These are phyloP conservation scores for Aristolochia contorta DNA, from an alignment of 164 flowering plant genomes.

Conservation along the genomic window DNA sequence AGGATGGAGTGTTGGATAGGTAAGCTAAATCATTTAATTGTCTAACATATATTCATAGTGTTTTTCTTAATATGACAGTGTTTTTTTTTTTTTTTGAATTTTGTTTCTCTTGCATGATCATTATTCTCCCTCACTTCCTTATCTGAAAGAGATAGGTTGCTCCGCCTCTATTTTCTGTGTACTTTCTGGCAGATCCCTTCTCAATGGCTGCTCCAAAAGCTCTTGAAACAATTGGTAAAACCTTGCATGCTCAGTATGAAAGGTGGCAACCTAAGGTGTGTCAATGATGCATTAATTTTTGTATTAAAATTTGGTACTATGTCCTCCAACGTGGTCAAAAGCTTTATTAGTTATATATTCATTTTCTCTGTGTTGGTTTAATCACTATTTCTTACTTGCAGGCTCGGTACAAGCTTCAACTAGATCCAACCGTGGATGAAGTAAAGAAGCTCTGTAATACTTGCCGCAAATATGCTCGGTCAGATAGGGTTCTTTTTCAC, in stretches of 20 bases:
- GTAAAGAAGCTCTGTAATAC: slow-evolving; percentile 86
- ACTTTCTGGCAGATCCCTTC: slow-evolving; percentile 63
- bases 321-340: background rate
- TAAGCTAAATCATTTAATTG: slow-evolving; percentile 7
- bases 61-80: no score
- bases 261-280: slow-evolving; percentile 96
- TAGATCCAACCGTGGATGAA: slow-evolving; percentile 92
- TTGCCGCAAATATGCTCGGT: slow-evolving; percentile 79
- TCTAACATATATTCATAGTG: background rate
- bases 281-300: background rate
- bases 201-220: slow-evolving; percentile 92
- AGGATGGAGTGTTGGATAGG: slow-evolving; percentile 99
- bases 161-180: background rate
- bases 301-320: slow-evolving; percentile 2
- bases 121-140: background rate
- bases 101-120: background rate
- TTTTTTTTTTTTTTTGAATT: background rate
- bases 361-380: background rate
- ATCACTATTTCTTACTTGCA: slow-evolving; percentile 16
- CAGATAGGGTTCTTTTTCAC: slow-evolving; percentile 93
- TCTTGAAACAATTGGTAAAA: slow-evolving; percentile 75
- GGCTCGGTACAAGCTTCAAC: slow-evolving; percentile 81
- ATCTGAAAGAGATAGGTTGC: no score
- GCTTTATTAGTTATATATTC: background rate
- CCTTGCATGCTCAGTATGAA: slow-evolving; percentile 73